Evolutionary conservation across 176 grass and related monocot species (phyloP), one percentile per base, ranked within the genome.

Genomic region (Alloteropsis semialata): DNA sequence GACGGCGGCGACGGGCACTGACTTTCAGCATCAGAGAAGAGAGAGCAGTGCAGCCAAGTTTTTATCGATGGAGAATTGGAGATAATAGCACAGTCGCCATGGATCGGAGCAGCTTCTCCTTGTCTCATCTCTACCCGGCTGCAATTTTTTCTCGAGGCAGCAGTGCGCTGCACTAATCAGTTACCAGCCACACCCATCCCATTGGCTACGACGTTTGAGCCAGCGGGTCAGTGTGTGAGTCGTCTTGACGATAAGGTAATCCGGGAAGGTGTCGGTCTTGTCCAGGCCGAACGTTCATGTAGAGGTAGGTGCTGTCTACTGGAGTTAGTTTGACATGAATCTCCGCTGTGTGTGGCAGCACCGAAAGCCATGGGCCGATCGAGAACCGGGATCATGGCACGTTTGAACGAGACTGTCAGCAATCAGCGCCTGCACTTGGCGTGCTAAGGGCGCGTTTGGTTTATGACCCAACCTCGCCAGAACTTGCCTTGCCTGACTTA

Each of bases 241-340:
- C 32, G 38, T 46, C 34, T 27, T 66, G 25, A n/a, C 66, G 34
- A 53, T 4, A 54, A 61, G 57, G 12, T 21, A 39, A 32, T 32
- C 41, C 42, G 24, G 67, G 67, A 65, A 73, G 76, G 84, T 74
- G 76, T 42, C 63, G 21, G 58, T 86, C 84, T 45, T 80, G 68
- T 86, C 84, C 57, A 3, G 69, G 69, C 77, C 69, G 34, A 81
- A 81, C 46, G 46, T 75, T 86, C 76, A 64, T 75, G 69, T 50
- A 56, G 57, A 33, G 25, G 71, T 81, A 28, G 77, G 84, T 57
- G 3, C 2, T 18, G 12, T 19, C 43, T 4, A 81, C 77, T 81
- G 27, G 69, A 43, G 67, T 25, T 49, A 43, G 67, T 25, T 49
- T 72, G 29, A 34, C 27, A 59, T 56, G 59, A 66, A 19, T 55